Base-by-base conservation (phyloP, 768 basidiomycete species). In the Harrya chromipes region DNA sequence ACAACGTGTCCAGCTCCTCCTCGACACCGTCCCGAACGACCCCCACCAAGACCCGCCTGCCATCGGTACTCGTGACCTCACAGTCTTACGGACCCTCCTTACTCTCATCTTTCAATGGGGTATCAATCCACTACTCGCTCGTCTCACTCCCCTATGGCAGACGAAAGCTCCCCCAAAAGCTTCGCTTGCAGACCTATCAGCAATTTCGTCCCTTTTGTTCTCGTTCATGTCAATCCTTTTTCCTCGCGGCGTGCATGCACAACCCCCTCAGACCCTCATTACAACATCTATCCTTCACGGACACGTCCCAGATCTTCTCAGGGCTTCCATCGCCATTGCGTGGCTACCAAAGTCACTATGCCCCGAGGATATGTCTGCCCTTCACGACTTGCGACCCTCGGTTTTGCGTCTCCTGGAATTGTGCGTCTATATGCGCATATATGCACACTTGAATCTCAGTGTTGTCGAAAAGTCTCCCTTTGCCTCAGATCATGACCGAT, bases 61-160 rank as follows among this genome's bases (percentile, higher is more conserved):
- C 12, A 69, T 91, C 48, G 89, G 87, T 0, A 78, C 83, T 1
- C 78, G 85, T 43, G 89, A 92, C 65, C 63, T 90, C 26, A 67
- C 72, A 6, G 69, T 80, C 50, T 63, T 91, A 2, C 77, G 83
- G 20, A 84, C 82, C 0, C 72, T 90, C 26, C 62, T 87, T 14
- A 79, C 85, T 13, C 76, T 91, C 51, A 63, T 78, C 23, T 87
- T 91, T 61, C 83, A 81, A 55, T 89, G 88, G 89, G 85, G 80
- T 7, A 64, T 81, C 3, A 77, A 83, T 13, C 79, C 79, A 4
- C 60, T 84, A 4, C 70, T 86, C 34, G 54, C 63, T 12, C 72
- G 70, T 43, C 66, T 82, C n/a, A 59, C 61, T 21, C 62, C 65
- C 43, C 61, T 68, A 34, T 78, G 74, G 78, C 52, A 33, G 33